Evolutionary conservation across 176 grass and related monocot genomes (phyloP).

Genomic region (Oryza glumipatula): DNA sequence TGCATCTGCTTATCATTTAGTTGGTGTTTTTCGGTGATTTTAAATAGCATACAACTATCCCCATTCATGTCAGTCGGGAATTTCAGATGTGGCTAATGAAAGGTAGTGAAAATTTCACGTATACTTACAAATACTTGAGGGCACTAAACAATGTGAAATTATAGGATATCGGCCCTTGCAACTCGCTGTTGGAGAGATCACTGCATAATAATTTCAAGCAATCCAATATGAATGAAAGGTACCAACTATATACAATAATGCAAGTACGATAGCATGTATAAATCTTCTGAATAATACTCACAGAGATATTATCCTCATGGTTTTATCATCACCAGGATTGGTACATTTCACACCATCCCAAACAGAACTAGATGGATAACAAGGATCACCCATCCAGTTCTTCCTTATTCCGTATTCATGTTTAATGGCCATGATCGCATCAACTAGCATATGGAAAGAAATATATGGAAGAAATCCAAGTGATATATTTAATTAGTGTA

Average conservation of each 20-base stretch:
- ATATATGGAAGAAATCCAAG: too few species aligned
- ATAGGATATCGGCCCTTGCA: conserved; percentile 39
- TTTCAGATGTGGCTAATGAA: too few species aligned
- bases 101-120: too few species aligned
- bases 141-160: conserved; percentile 35
- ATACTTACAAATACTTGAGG: not conserved
- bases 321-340: not conserved
- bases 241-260: too few species aligned
- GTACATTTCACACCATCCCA: conserved; percentile 51
- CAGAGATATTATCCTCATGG: conserved; percentile 40
- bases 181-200: conserved; percentile 48
- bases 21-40: too few species aligned
- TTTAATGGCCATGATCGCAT: conserved; percentile 39
- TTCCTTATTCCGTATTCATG: not conserved
- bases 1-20: too few species aligned
- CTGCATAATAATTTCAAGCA: conserved; percentile 20
- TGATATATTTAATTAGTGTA: too few species aligned
- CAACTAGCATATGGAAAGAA: conserved; percentile 14
- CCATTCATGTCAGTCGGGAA: too few species aligned
- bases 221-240: not conserved
- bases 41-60: too few species aligned
- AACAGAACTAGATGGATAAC: conserved; percentile 35
- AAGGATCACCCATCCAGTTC: conserved; percentile 53
- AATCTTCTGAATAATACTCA: not conserved
- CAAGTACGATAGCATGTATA: too few species aligned